Evolutionary conservation across 164 flowering plant genomes (phyloP), one percentile per base, ranked within the genome.

Genomic region (Macadamia integrifolia): DNA sequence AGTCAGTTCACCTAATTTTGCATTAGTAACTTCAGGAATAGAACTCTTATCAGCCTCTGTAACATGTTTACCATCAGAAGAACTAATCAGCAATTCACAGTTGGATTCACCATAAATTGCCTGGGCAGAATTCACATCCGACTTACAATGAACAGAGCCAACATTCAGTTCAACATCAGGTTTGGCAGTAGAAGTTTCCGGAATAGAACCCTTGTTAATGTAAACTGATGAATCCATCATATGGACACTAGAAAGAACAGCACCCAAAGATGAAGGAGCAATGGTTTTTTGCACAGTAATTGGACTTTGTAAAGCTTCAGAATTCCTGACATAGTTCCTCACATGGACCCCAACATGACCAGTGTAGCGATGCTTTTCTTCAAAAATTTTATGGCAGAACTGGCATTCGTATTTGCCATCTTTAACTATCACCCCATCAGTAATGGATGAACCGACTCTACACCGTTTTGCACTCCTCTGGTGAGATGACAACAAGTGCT

Each of bases 271-370:
- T 46, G 81, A 76, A 60, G 75, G 69, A 7, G 79, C 78, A 48
- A 63, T 43, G 46, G 44, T 73, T 60, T 68, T 75, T 48, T 72
- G 74, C 61, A 60, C 62, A 74, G 64, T 67, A 23, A 64, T 67
- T 44, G 67, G 74, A 76, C 72, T 81, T 30, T 81, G 74, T 18
- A 66, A 60, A 43, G 82, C 85, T 66, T 78, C 85, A 63, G 79
- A 74, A 18, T 75, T 79, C 70, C 73, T 80, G 46, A 72, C 84
- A 77, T 77, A 76, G 74, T 80, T 83, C 63, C 84, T 85, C 62
- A 87, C 88, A 72, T 91, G 95, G 48, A 78, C 75, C 28, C 91
- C 96, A 6, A 89, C 93, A 85, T 92, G 93, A 62, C 91, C 86
- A 80, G 80, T 84, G 67, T 88, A 88, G 11, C 86, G 84, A 30